phyloP scores from a whole-genome alignment of 2,329 filamentous ascomycete genomes.

The Biscogniauxia marginata region DNA sequence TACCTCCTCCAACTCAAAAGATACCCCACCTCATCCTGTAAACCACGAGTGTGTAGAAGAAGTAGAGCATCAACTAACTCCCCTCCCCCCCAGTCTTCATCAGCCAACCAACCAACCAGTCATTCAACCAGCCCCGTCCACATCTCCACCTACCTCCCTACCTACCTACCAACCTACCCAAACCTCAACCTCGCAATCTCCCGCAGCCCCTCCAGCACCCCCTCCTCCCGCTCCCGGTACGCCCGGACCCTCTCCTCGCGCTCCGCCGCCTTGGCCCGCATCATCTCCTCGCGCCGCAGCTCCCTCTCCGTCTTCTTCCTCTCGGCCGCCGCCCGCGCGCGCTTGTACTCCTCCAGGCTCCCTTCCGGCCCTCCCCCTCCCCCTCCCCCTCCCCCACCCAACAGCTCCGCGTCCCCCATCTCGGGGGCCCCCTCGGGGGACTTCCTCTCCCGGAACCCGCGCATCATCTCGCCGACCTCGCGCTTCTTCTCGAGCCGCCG shows the following conservation, averaged over 20 bases:
- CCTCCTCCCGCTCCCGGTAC: conserved; percentile 75
- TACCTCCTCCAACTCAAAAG: too few relatives aligned
- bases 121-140: background rate
- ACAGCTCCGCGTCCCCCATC: conserved; percentile 70
- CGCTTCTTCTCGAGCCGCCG: conserved; percentile 82
- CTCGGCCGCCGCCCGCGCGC: conserved; percentile 62
- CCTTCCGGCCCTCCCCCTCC: conserved; percentile 47
- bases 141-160: background rate
- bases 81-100: too few relatives aligned
- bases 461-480: conserved; percentile 69
- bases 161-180: too few relatives aligned
- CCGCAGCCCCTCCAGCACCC: conserved; percentile 78
- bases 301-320: conserved; percentile 80
- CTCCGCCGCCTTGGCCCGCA: conserved; percentile 73
- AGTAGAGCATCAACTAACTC: too few relatives aligned
- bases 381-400: conserved; percentile 59
- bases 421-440: conserved; percentile 53
- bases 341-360: conserved; percentile 64
- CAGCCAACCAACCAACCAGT: too few relatives aligned
- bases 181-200: conserved; percentile 78
- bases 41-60: too few relatives aligned
- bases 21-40: too few relatives aligned
- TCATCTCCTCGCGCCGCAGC: conserved; percentile 75
- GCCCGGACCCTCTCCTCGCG: conserved; percentile 71
- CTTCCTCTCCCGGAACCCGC: conserved; percentile 68